These are phyloP conservation scores for Linnemannia elongata DNA, from an alignment of 192 early-diverging fungal species.

Conservation along the genomic window DNA sequence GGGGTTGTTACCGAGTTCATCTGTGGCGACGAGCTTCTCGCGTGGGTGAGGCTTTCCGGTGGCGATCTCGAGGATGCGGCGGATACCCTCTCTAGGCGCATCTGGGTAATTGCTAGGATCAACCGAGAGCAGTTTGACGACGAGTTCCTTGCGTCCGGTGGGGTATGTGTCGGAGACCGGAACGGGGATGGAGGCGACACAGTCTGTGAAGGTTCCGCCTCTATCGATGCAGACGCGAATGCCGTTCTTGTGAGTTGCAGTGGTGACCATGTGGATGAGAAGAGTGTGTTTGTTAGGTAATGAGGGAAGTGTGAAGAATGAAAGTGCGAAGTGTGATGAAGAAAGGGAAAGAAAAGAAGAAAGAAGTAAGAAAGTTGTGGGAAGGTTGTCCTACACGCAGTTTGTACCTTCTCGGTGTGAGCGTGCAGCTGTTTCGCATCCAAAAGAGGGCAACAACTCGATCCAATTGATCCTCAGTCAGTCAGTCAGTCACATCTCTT, in stretches of 20 bases:
- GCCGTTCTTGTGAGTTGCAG: slow-evolving; percentile 20
- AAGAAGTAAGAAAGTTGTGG: neutral
- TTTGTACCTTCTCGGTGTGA: neutral
- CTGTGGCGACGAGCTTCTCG: slow-evolving; percentile 78
- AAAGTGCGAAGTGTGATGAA: neutral
- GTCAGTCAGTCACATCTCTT: slow-evolving; percentile 1
- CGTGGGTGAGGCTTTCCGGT: slow-evolving; percentile 80
- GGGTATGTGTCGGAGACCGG: slow-evolving; percentile 60
- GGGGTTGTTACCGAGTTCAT: slow-evolving; percentile 66
- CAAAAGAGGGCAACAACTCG: neutral
- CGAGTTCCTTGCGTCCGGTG: slow-evolving; percentile 70
- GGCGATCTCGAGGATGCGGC: slow-evolving; percentile 85
- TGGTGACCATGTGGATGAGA: neutral
- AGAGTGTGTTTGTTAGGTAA: neutral
- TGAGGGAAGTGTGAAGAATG: neutral
- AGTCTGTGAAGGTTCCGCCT: slow-evolving; percentile 98
- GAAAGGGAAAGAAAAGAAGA: neutral
- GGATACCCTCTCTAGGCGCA: slow-evolving; percentile 95
- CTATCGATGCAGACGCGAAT: slow-evolving; percentile 87
- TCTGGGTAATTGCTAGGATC: slow-evolving; percentile 92
- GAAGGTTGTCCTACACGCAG: neutral
- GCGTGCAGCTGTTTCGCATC: neutral
- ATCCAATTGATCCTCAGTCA: neutral
- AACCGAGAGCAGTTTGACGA: slow-evolving; percentile 92
- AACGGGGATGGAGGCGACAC: slow-evolving; percentile 81